Conservation (phyloP, 495 filamentous ascomycete genomes). For the Thermothielavioides terrestris region DNA sequence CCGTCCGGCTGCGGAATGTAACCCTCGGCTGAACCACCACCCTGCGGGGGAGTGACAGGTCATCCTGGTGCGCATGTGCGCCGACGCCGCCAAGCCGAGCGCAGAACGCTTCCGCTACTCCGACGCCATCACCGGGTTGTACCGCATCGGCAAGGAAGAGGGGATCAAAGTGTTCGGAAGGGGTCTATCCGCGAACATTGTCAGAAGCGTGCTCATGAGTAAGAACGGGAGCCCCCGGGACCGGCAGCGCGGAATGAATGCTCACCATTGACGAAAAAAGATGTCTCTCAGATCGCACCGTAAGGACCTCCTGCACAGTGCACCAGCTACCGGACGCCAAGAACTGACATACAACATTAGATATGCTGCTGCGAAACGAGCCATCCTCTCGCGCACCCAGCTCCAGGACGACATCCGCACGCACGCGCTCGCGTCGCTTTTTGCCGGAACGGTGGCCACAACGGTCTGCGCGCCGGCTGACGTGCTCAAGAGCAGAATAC, state of each 20-base stretch:
- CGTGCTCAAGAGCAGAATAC: conserved; percentile 34
- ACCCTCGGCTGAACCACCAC: too few relatives aligned
- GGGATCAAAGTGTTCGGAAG: conserved; percentile 27
- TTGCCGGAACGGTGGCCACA: conserved; percentile 32
- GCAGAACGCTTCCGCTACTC: conserved; percentile 40
- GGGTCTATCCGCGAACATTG: conserved; percentile 30
- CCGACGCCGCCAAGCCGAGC: conserved; percentile 60
- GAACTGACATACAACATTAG: neutral
- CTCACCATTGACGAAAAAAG: conserved; percentile 9
- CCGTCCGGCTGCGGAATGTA: too few relatives aligned
- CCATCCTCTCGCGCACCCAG: conserved; percentile 17
- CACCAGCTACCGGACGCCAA: too few relatives aligned
- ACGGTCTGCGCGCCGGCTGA: conserved; percentile 34
- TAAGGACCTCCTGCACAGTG: conserved; percentile 5
- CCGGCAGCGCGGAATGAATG: neutral
- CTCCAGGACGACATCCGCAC: conserved; percentile 28
- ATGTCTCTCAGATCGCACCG: conserved; percentile 32
- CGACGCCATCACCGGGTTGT: conserved; percentile 25
- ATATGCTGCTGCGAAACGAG: conserved; percentile 27
- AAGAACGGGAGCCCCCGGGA: neutral
- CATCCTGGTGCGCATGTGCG: conserved; percentile 71
- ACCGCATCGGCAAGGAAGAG: conserved; percentile 29
- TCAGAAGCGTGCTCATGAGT: conserved; percentile 37
- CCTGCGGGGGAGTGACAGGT: neutral
- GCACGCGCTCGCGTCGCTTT: conserved; percentile 28